A percentile compares a stretch with the other conserved stretches of the same genome.
Evolutionary conservation across 1,284 basidiomycete genomes (phyloP).

Genomic region (Athelia sp.): DNA sequence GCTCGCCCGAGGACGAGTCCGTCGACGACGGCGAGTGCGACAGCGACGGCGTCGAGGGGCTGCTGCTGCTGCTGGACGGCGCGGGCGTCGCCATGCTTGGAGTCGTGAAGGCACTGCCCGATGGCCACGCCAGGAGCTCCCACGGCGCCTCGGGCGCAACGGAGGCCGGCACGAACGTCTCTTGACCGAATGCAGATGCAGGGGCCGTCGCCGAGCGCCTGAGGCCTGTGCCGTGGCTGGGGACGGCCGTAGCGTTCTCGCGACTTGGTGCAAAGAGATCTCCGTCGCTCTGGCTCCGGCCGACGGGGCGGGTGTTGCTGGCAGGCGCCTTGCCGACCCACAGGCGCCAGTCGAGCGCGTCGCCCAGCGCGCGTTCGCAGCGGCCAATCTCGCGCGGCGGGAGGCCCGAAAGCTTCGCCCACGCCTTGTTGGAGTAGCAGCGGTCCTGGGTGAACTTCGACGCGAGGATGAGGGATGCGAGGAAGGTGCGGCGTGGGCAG

Average conservation of each 20-base stretch:
- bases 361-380: conserved; percentile 76
- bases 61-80: conserved; percentile 8
- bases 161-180: neutral
- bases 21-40: conserved; percentile 53
- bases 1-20: conserved; percentile 47
- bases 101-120: neutral
- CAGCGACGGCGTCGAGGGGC: conserved; percentile 46
- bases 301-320: conserved; percentile 23
- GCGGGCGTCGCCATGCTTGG: neutral
- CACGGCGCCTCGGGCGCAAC: neutral
- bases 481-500: conserved; percentile 84
- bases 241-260: neutral
- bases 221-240: neutral
- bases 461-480: conserved; percentile 84
- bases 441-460: conserved; percentile 92
- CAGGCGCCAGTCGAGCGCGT: conserved; percentile 75
- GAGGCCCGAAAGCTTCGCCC: conserved; percentile 82
- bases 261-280: conserved; percentile 15
- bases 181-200: neutral
- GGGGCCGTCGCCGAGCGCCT: neutral
- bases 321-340: conserved; percentile 69
- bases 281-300: conserved; percentile 38
- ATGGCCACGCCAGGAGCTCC: neutral
- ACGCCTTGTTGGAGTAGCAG: conserved; percentile 89
- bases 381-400: conserved; percentile 74